Conservation (phyloP, 2,329 filamentous ascomycete species). For the Madurella mycetomatis region DNA sequence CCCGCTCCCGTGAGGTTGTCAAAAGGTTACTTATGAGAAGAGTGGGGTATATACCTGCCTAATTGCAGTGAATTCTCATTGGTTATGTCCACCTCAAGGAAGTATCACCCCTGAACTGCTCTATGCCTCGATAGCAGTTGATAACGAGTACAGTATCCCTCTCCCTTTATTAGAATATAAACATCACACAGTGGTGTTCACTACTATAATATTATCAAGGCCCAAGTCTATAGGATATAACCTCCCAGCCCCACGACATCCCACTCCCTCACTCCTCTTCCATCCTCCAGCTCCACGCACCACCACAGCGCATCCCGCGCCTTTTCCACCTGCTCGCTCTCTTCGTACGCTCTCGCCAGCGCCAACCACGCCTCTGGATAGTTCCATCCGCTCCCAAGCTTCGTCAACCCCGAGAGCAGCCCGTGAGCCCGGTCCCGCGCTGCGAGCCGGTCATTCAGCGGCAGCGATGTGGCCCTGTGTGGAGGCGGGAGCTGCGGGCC, state of each 20-base stretch:
- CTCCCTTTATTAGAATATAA: neutral
- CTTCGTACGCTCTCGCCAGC: conserved; percentile 80
- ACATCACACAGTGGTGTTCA: neutral
- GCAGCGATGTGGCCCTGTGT: conserved; percentile 58
- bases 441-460: conserved; percentile 75
- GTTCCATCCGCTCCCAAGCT: conserved; percentile 84
- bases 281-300: conserved; percentile 93
- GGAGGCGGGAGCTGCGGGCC: conserved; percentile 45
- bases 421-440: conserved; percentile 85
- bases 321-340: conserved; percentile 78
- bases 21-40: too few relatives aligned
- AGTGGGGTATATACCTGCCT: too few relatives aligned
- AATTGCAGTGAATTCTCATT: too few relatives aligned
- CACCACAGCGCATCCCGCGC: conserved; percentile 94
- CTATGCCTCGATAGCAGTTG: too few relatives aligned
- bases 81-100: too few relatives aligned
- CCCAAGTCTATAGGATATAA: conserved; percentile 51
- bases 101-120: too few relatives aligned
- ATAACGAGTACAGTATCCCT: too few relatives aligned
- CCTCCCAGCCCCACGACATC: conserved; percentile 59
- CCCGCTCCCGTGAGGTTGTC: too few relatives aligned
- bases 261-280: conserved; percentile 75
- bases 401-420: conserved; percentile 76
- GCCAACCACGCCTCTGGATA: conserved; percentile 89
- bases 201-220: neutral